These are phyloP conservation scores for Wickerhamiella infanticola DNA, from an alignment of 1,139 yeast species.

Conservation along the genomic window DNA sequence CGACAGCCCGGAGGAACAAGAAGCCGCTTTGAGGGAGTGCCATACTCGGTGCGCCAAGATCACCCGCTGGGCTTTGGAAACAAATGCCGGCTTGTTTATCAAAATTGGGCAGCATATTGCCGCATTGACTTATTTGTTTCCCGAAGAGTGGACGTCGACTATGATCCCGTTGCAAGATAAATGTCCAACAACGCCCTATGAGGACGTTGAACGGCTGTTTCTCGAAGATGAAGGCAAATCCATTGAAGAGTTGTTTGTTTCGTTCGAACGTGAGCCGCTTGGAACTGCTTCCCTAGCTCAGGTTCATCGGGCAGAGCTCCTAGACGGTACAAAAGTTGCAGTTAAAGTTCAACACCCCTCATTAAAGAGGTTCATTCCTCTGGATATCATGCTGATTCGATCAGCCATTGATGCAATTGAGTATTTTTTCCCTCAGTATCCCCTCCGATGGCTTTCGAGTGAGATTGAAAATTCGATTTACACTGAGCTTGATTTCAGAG, in stretches of 20 bases:
- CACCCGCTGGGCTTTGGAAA: conserved; percentile 63
- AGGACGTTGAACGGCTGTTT: conserved; percentile 54
- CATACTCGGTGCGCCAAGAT: conserved; percentile 67
- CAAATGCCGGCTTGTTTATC: conserved; percentile 84
- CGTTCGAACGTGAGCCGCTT: conserved; percentile 58
- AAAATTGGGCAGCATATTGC: conserved; percentile 89
- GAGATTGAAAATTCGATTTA: conserved; percentile 75
- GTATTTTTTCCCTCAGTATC: conserved; percentile 81
- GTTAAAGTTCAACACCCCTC: conserved; percentile 93
- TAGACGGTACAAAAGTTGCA: conserved; percentile 61
- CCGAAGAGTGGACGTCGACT: conserved; percentile 87
- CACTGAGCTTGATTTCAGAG: conserved; percentile 74
- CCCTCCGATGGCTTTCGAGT: conserved; percentile 84
- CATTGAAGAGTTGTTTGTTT: conserved; percentile 49
- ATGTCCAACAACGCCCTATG: conserved; percentile 69
- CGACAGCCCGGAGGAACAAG: conserved; percentile 34
- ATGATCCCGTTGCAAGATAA: conserved; percentile 87
- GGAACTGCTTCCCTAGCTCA: conserved; percentile 97
- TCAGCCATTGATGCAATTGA: conserved; percentile 62
- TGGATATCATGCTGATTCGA: conserved; percentile 67
- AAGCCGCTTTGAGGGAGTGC: conserved; percentile 39
- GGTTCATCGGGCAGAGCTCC: conserved; percentile 66
- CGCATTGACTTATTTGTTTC: conserved; percentile 81
- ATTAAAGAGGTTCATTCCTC: conserved; percentile 71
- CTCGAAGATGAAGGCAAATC: conserved; percentile 42